Percentiles rank a stretch among this genome's conserved stretches.
Evolutionary conservation across 164 flowering plant species (phyloP).

Genomic region (Amborella trichopoda): DNA sequence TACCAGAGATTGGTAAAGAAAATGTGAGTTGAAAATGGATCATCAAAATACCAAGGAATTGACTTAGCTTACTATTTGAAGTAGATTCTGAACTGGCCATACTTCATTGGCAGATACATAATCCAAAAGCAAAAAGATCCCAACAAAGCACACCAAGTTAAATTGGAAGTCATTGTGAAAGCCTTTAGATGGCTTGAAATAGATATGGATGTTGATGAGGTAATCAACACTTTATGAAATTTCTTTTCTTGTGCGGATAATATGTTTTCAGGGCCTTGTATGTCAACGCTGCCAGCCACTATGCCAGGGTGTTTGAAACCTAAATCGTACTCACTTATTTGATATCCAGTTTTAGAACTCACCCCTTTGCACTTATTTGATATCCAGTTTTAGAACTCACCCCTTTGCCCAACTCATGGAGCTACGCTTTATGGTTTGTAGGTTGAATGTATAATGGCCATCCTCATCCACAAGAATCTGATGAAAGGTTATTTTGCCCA

Average conservation of each 20-base stretch:
- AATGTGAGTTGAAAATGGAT: conserved; percentile 76
- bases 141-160: conserved; percentile 86
- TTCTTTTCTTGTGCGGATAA: too few species aligned
- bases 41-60: too few species aligned
- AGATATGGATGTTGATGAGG: conserved; percentile 96
- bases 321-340: too few species aligned
- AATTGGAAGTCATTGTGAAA: conserved; percentile 80
- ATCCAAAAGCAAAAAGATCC: conserved; percentile 90
- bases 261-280: too few species aligned
- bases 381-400: too few species aligned
- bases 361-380: too few species aligned
- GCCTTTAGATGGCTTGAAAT: conserved; percentile 92
- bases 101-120: conserved; percentile 39
- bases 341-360: too few species aligned
- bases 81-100: neutral
- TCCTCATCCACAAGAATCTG: conserved; percentile 86
- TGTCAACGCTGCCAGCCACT: too few species aligned
- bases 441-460: conserved; percentile 95
- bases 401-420: too few species aligned
- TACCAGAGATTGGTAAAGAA: conserved; percentile 90
- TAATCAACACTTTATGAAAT: too few species aligned
- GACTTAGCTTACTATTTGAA: too few species aligned
- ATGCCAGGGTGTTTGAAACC: too few species aligned
- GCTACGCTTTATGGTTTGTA: conserved; percentile 24
- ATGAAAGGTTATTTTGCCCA: conserved; percentile 94